Evolutionary conservation across 2,329 filamentous ascomycete species (phyloP), one percentile per base, ranked within the genome.

Genomic region (Calonectria pseudoturangicola): DNA sequence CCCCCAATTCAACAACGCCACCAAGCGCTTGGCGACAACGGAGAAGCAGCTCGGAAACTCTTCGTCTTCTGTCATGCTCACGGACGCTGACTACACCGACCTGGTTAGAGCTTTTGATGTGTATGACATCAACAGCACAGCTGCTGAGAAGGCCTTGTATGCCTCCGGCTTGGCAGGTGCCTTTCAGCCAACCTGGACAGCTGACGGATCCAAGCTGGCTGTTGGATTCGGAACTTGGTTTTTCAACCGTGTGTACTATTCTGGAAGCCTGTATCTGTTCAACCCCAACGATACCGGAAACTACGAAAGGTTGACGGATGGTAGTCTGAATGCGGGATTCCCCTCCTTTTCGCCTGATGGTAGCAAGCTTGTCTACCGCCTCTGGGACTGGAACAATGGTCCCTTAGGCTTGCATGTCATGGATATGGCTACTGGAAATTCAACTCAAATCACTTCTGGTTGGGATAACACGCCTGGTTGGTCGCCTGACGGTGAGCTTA

Each of bases 311-410:
- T 16, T 70, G 48, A 70, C 68, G 1, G 67, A 70, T 12, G 68
- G 68, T 5, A 18, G 27, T 15, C 48, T 65, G 15, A 70, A 70
- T 16, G 60, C 68, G 6, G 68, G 68, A 56, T 70, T 70, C 15
- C 60, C 68, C 1, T 70, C 68, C 1, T 70, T 70, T 21, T 70
- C 68, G 2, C 60, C 68, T 16, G 68, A 70, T 7, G 68, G 68
- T 8, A 70, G 27, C 15, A 70, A 70, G 36, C 58, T 70, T n/a
- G 60, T 65, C 10, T 65, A 65, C 27, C 68, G 68, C 12, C 68
- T 70, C n/a, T 70, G 68, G 58, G 36, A 70, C 58, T 70, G 68
- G 68, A 65, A 56, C 27, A 65, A 70, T 18, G 68, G 68, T 8
- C 68, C 68, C 4, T 15, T 65, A 3, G 68, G 68, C 25, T 36